Conservation (phyloP, 2,329 filamentous ascomycete species). For the Lecanoromycetidae sp. region DNA sequence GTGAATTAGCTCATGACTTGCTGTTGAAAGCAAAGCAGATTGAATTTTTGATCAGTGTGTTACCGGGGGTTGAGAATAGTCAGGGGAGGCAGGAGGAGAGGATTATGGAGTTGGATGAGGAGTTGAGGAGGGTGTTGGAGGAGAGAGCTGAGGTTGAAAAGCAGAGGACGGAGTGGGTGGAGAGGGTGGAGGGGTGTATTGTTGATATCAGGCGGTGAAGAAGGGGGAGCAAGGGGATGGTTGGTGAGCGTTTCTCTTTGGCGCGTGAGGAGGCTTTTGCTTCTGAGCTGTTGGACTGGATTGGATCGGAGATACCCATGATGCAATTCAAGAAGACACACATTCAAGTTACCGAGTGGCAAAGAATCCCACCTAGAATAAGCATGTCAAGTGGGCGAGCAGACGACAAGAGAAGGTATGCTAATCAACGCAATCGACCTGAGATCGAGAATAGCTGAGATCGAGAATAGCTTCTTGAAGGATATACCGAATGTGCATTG, state of each 20-base stretch:
- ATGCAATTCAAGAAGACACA: too few species aligned
- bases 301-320: too few species aligned
- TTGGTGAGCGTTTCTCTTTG: background rate
- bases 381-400: too few species aligned
- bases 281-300: background rate
- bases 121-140: slow-evolving; percentile 34
- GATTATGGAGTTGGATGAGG: slow-evolving; percentile 32
- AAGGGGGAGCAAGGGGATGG: too few species aligned
- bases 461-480: too few species aligned
- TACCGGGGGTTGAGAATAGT: slow-evolving; percentile 35
- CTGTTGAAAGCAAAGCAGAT: slow-evolving; percentile 41
- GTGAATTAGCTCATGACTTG: slow-evolving; percentile 38
- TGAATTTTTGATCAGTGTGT: slow-evolving; percentile 34
- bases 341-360: too few species aligned
- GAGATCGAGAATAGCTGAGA: too few species aligned
- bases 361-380: too few species aligned
- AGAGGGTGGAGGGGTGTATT: slow-evolving; percentile 32
- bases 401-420: too few species aligned
- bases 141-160: slow-evolving; percentile 30
- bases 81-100: slow-evolving; percentile 34
- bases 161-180: slow-evolving; percentile 32
- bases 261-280: background rate
- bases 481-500: too few species aligned
- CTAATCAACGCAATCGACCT: too few species aligned
- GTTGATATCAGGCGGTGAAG: slow-evolving; percentile 19